These are phyloP conservation scores for Meyerozyma guilliermondii DNA, from an alignment of 1,139 yeast species.

Conservation along the genomic window DNA sequence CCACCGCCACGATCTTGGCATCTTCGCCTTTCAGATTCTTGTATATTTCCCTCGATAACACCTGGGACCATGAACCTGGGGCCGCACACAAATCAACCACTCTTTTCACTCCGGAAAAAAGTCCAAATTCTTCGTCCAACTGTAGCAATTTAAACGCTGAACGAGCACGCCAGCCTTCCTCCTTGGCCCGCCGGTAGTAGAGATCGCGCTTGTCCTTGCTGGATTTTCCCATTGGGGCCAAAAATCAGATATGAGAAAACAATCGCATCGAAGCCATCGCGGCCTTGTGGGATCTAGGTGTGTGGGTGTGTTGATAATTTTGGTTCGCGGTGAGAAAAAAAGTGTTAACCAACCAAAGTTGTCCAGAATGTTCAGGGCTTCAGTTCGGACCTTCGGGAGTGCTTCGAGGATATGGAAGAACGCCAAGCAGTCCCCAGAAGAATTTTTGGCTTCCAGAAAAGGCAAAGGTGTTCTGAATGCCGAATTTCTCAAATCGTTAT, in stretches of 20 bases:
- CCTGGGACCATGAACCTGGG: slow-evolving; percentile 99
- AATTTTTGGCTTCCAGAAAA: background rate
- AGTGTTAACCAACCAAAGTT: background rate
- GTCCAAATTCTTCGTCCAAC: slow-evolving; percentile 80
- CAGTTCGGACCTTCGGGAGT: background rate
- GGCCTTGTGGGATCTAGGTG: background rate
- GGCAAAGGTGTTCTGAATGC: background rate
- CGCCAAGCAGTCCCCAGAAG: slow-evolving; percentile 1
- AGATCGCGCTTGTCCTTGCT: slow-evolving; percentile 94
- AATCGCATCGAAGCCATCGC: background rate
- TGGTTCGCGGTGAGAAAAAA: background rate
- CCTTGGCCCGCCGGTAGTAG: slow-evolving; percentile 88
- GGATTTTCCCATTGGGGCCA: slow-evolving; percentile 73
- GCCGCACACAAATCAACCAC: slow-evolving; percentile 98
- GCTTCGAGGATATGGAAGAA: background rate
- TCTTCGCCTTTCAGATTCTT: slow-evolving; percentile 31
- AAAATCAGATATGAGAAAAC: background rate
- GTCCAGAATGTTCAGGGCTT: background rate
- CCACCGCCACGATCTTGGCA: slow-evolving; percentile 87
- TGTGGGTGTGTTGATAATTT: background rate
- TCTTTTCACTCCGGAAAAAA: slow-evolving; percentile 66
- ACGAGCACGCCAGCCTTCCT: slow-evolving; percentile 95
- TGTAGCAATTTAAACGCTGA: slow-evolving; percentile 92
- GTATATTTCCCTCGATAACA: slow-evolving; percentile 66
- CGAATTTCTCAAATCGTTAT: background rate